A percentile compares a stretch with the other conserved stretches of the same genome.
Evolutionary conservation across 768 basidiomycete genomes (phyloP).

Genomic region (Podaxis pistillaris): DNA sequence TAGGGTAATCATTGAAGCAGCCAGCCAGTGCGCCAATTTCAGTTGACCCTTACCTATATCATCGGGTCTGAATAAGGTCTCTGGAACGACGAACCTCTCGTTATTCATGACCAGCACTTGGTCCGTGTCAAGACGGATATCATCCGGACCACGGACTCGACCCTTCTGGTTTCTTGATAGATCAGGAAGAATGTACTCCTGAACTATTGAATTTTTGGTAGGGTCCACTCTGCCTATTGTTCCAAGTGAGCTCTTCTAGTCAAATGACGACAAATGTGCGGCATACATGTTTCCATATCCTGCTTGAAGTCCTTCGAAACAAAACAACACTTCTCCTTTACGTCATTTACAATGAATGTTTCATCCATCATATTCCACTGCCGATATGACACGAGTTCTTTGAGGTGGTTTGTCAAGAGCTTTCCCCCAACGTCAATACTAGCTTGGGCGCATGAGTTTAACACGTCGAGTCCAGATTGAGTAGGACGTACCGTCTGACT

Average conservation of each 20-base stretch:
- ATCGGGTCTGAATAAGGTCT: slow-evolving; percentile 85
- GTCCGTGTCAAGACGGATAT: slow-evolving; percentile 52
- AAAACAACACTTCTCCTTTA: slow-evolving; percentile 90
- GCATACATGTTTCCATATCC: slow-evolving; percentile 74
- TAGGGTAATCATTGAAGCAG: slow-evolving; percentile 18
- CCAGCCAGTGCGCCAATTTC: slow-evolving; percentile 3
- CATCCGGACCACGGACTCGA: slow-evolving; percentile 50
- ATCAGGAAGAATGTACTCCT: slow-evolving; percentile 91
- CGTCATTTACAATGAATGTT: slow-evolving; percentile 89
- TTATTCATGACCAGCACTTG: slow-evolving; percentile 85
- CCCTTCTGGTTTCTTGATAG: slow-evolving; percentile 67
- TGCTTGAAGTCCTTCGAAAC: slow-evolving; percentile 68
- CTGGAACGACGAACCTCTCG: slow-evolving; percentile 91
- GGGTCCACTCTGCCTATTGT: slow-evolving; percentile 45
- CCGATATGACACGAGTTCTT: slow-evolving; percentile 89
- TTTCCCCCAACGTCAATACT: slow-evolving; percentile 97
- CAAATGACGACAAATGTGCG: slow-evolving; percentile 6
- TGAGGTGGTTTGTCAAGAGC: slow-evolving; percentile 91
- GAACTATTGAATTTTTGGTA: slow-evolving; percentile 66
- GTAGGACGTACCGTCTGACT: slow-evolving; percentile 64
- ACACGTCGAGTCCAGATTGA: slow-evolving; percentile 15
- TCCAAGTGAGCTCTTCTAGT: slow-evolving; percentile 15
- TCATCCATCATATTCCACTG: slow-evolving; percentile 99
- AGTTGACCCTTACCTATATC: slow-evolving; percentile 68
- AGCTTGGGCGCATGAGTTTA: slow-evolving; percentile 13